Conservation (phyloP, 2,329 filamentous ascomycete genomes). For the Leptographium wingfieldii region DNA sequence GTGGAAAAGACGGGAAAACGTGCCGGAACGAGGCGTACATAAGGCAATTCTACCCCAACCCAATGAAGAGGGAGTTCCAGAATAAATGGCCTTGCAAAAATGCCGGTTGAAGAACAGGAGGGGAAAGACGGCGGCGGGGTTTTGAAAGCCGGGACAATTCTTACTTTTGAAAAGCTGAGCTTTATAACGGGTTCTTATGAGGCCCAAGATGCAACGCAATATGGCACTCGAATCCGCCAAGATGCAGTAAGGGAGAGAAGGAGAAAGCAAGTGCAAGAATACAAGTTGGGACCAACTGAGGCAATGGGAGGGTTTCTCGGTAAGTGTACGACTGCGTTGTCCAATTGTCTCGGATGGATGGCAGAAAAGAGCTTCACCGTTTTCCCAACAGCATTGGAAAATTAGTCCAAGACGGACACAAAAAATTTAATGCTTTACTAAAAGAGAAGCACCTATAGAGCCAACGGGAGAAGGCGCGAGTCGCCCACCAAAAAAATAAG, state of each 20-base stretch:
- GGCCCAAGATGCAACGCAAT: background rate
- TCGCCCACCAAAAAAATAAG: conserved; percentile 5
- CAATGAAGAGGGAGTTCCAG: conserved; percentile 14
- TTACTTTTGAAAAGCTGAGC: background rate
- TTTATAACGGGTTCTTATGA: background rate
- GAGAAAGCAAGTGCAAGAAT: background rate
- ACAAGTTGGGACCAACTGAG: background rate
- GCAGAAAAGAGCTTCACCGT: conserved; percentile 4
- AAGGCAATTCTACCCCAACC: conserved; percentile 9
- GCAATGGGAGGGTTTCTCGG: background rate
- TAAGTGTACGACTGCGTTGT: background rate
- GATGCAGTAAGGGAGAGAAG: background rate
- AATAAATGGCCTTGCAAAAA: background rate
- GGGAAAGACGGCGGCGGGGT: background rate
- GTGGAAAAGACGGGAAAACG: background rate
- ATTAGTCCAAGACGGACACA: background rate
- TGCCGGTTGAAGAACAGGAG: background rate
- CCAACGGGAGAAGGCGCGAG: conserved; percentile 11
- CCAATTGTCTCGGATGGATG: conserved; percentile 6
- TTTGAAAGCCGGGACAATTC: background rate
- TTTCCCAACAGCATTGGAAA: conserved; percentile 12
- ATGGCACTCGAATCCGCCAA: background rate
- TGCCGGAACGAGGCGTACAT: conserved; percentile 4
- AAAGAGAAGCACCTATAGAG: background rate
- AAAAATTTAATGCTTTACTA: background rate